phyloP scores from a whole-genome alignment of 2,329 filamentous ascomycete genomes.

The Diaporthe capsici region DNA sequence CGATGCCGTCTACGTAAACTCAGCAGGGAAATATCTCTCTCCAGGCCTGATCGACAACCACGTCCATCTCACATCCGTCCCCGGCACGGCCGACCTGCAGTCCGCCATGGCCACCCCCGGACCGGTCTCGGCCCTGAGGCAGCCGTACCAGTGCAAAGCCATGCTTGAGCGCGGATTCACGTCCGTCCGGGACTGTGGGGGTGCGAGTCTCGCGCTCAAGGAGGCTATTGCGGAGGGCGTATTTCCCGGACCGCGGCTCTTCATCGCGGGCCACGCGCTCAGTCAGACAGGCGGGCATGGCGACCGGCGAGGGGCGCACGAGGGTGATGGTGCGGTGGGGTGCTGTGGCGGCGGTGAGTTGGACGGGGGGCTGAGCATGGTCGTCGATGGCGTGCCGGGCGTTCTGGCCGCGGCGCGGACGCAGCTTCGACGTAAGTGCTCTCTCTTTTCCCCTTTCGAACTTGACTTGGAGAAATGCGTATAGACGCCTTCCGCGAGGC shows the following conservation, averaged over 20 bases:
- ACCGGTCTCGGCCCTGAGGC: slow-evolving; percentile 57
- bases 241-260: slow-evolving; percentile 67
- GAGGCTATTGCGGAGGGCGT: slow-evolving; percentile 70
- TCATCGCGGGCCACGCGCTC: slow-evolving; percentile 67
- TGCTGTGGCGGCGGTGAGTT: slow-evolving; percentile 60
- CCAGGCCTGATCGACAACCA: slow-evolving; percentile 68
- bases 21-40: slow-evolving; percentile 60
- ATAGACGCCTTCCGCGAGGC: too few species aligned
- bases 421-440: slow-evolving; percentile 63
- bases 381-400: slow-evolving; percentile 68
- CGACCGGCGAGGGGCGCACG: slow-evolving; percentile 62
- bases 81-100: slow-evolving; percentile 55
- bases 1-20: slow-evolving; percentile 52
- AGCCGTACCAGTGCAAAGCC: slow-evolving; percentile 61
- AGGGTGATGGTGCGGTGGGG: slow-evolving; percentile 42
- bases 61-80: slow-evolving; percentile 61
- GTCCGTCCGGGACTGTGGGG: slow-evolving; percentile 70
- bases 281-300: slow-evolving; percentile 72
- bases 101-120: slow-evolving; percentile 53
- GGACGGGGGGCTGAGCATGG: slow-evolving; percentile 52
- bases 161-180: slow-evolving; percentile 73
- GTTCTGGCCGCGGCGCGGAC: slow-evolving; percentile 67
- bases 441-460: too few species aligned
- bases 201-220: slow-evolving; percentile 67
- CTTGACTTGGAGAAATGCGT: too few species aligned